Base-by-base conservation (phyloP, 805 yeast species). In the Kuraishia cidri region DNA sequence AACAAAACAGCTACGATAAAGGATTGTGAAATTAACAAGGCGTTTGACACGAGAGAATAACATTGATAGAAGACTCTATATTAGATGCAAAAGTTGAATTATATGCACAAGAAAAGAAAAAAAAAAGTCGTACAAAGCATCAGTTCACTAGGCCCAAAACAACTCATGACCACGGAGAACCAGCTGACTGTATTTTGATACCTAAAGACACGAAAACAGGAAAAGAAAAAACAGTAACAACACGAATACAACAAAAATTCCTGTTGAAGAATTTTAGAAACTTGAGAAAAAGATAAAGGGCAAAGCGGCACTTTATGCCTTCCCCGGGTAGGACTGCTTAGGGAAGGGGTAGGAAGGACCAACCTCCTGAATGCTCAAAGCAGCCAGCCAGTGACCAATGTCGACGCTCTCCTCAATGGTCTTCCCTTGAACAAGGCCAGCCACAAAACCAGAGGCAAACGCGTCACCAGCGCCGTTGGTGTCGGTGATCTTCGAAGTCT, bases 391-490 rank as follows among this genome's bases (percentile, higher is more conserved):
- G 66, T 90, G 97, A 44, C 97, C 97, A 58, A 79, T 72, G 47
- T 80, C 85, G 41, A 90, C 69, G 34, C 72, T 50, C 26, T 77
- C 66, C 16, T 62, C 63, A 36, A 86, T 54, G 19, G 70, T 46
- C 56, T 81, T 75, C 43, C 79, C 85, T 58, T 78, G 64, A 36
- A 86, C 94, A 44, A 88, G 64, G 37, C 88, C 92, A 40, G 95
- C 95, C 42, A 87, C 62, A 60, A 90, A 88, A 37, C 97, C 97
- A 50, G 92, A 94, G 36, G 97, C 97, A 54, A 90, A 90, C 10
- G 97, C 96, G 56, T 90, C 97, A 60, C 97, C 97, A 30, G 97
- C 97, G 66, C 98, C 98, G 66, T 90, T 92, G 52, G 97, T 85
- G 67, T 92, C 99, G 37, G 71, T 78, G 39, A 92, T 71, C 60